Percentiles rank a stretch among this genome's conserved stretches.
Conservation (phyloP, 2,329 filamentous ascomycete genomes). For the Ceratocystis harringtonii region DNA sequence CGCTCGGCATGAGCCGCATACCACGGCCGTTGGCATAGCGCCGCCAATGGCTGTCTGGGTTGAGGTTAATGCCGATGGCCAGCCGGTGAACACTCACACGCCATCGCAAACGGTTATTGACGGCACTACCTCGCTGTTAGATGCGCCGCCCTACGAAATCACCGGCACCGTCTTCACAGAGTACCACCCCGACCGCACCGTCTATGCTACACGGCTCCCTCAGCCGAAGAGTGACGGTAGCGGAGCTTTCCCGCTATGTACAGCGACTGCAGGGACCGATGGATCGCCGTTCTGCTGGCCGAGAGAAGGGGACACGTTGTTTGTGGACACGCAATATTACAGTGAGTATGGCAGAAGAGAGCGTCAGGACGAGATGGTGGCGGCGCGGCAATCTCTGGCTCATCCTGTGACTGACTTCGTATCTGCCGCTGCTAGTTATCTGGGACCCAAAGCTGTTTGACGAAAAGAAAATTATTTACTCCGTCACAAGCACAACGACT, state of each 20-base stretch:
- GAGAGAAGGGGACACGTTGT: constrained; percentile 29
- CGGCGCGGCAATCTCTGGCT: too few species aligned
- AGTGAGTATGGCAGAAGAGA: constrained; percentile 24
- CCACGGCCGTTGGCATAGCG: constrained; percentile 18
- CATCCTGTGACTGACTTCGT: background rate
- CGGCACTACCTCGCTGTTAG: constrained; percentile 28
- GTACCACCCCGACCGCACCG: constrained; percentile 28
- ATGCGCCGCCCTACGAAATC: constrained; percentile 32
- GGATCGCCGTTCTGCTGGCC: constrained; percentile 40
- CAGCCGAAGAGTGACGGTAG: constrained; percentile 30
- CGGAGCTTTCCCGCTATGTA: constrained; percentile 32
- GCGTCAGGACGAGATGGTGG: too few species aligned
- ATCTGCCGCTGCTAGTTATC: constrained; percentile 30
- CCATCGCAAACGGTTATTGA: constrained; percentile 33
- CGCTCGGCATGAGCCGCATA: constrained; percentile 5
- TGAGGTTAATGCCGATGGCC: constrained; percentile 33
- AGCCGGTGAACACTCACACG: constrained; percentile 33
- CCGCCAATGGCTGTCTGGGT: constrained; percentile 36
- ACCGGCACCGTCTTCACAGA: constrained; percentile 31
- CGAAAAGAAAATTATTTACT: constrained; percentile 26
- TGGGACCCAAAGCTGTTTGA: constrained; percentile 41
- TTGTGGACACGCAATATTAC: constrained; percentile 36
- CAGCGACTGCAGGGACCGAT: constrained; percentile 35
- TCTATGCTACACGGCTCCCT: constrained; percentile 31
- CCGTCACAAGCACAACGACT: background rate